phyloP scores from a whole-genome alignment of 371 early-diverging fungal species.

The Apophysomyces trapeziformis region DNA sequence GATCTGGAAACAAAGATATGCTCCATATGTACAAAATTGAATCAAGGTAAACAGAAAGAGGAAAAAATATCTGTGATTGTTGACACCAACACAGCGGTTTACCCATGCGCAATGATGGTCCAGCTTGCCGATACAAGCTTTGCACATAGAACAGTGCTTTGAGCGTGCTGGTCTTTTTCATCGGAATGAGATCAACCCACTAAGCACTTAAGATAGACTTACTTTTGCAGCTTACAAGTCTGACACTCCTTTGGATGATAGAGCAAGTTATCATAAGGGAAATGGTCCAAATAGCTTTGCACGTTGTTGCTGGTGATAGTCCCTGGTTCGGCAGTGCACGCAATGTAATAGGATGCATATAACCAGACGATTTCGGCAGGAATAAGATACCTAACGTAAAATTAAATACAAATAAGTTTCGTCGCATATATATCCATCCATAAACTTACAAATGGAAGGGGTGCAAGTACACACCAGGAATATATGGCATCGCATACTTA shows the following conservation, averaged over 20 bases:
- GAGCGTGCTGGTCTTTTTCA: constrained; percentile 69
- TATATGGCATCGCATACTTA: constrained; percentile 39
- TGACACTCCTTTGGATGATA: constrained; percentile 66
- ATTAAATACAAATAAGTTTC: neutral
- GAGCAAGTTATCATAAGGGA: constrained; percentile 65
- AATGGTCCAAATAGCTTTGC: constrained; percentile 52
- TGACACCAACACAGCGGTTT: constrained; percentile 76
- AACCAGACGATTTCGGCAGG: constrained; percentile 60
- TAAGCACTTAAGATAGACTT: constrained; percentile 16
- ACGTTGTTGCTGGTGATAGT: constrained; percentile 61
- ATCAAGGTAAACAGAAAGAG: constrained; percentile 64
- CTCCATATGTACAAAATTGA: constrained; percentile 69
- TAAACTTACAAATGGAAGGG: constrained; percentile 38
- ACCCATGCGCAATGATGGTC: constrained; percentile 87
- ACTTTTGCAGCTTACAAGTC: constrained; percentile 73
- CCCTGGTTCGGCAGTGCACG: constrained; percentile 71
- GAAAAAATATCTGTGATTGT: constrained; percentile 75
- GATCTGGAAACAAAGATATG: constrained; percentile 61
- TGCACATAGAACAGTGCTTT: constrained; percentile 79
- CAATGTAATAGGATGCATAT: constrained; percentile 60
- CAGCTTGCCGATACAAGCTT: constrained; percentile 66
- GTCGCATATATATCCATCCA: neutral
- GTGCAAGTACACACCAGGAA: constrained; percentile 45
- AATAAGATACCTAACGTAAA: constrained; percentile 41
- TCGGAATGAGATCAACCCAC: neutral